These are phyloP conservation scores for Fistulinella cinereoalba DNA, from an alignment of 1,284 basidiomycete species.

Conservation along the genomic window DNA sequence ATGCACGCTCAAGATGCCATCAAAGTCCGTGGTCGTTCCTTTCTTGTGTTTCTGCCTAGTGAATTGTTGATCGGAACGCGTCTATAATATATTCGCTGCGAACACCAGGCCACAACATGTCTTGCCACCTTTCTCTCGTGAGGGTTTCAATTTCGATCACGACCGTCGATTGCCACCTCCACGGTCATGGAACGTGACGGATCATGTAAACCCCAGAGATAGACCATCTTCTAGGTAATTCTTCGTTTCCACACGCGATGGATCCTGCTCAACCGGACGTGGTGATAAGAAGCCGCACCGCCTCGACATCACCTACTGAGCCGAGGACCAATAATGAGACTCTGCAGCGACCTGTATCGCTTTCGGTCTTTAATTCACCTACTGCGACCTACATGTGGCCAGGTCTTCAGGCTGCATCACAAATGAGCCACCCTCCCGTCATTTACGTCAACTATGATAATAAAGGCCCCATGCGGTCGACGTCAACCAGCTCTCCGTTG, in stretches of 20 bases:
- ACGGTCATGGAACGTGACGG: constrained; percentile 30
- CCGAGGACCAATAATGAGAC: constrained; percentile 22
- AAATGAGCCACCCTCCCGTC: constrained; percentile 37
- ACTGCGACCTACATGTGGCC: constrained; percentile 42
- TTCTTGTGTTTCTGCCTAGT: constrained; percentile 6
- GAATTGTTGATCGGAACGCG: constrained; percentile 28
- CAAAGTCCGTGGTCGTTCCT: constrained; percentile 24
- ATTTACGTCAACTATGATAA: constrained; percentile 39
- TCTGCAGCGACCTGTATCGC: constrained; percentile 34
- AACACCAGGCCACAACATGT: constrained; percentile 36
- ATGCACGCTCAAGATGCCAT: constrained; percentile 22
- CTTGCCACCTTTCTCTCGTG: constrained; percentile 32
- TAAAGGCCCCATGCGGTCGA: constrained; percentile 32
- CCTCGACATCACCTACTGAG: constrained; percentile 23
- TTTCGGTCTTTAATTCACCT: constrained; percentile 39
- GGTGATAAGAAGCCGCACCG: constrained; percentile 21
- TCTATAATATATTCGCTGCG: constrained; percentile 19
- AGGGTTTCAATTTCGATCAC: constrained; percentile 35
- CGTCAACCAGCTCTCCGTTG: constrained; percentile 31
- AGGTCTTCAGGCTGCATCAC: constrained; percentile 36
- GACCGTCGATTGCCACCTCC: constrained; percentile 35
- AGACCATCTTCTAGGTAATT: constrained; percentile 27
- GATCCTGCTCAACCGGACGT: constrained; percentile 19
- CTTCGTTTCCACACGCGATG: constrained; percentile 3
- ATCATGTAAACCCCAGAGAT: constrained; percentile 25